These are phyloP conservation scores for Colletotrichum graminicola DNA, from an alignment of 2,329 filamentous ascomycete genomes.

Conservation along the genomic window DNA sequence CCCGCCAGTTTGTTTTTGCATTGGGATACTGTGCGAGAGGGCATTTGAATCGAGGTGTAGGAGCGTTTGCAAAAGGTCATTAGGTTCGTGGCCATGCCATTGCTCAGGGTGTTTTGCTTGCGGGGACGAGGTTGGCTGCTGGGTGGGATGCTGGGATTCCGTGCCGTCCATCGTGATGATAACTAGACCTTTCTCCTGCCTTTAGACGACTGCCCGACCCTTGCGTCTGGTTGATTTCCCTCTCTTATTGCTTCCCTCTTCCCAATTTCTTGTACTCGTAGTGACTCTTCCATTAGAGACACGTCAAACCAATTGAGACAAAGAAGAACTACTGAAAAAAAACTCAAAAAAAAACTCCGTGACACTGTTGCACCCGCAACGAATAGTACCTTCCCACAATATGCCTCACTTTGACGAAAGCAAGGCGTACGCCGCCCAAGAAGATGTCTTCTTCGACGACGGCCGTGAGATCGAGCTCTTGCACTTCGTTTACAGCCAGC, in stretches of 20 bases:
- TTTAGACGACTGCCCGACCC: background rate
- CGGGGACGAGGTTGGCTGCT: constrained; percentile 39
- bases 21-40: background rate
- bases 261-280: background rate
- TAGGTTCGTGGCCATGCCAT: constrained; percentile 27
- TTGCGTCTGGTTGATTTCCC: background rate
- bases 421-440: constrained; percentile 57
- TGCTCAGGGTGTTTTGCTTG: constrained; percentile 17
- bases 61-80: constrained; percentile 6
- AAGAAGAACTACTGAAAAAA: background rate
- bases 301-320: background rate
- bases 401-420: constrained; percentile 50
- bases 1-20: background rate
- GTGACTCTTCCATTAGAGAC: background rate
- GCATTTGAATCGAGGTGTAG: background rate
- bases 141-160: constrained; percentile 19
- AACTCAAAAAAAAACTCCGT: background rate
- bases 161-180: constrained; percentile 26
- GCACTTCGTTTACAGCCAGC: constrained; percentile 74
- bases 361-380: background rate
- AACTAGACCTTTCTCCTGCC: constrained; percentile 4
- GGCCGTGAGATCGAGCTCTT: constrained; percentile 81
- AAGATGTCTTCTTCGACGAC: constrained; percentile 70
- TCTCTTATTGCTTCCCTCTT: background rate
- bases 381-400: background rate